Evolutionary conservation across 2,329 filamentous ascomycete species (phyloP), one percentile per base, ranked within the genome.

Genomic region (Sclerotinia spermophila): DNA sequence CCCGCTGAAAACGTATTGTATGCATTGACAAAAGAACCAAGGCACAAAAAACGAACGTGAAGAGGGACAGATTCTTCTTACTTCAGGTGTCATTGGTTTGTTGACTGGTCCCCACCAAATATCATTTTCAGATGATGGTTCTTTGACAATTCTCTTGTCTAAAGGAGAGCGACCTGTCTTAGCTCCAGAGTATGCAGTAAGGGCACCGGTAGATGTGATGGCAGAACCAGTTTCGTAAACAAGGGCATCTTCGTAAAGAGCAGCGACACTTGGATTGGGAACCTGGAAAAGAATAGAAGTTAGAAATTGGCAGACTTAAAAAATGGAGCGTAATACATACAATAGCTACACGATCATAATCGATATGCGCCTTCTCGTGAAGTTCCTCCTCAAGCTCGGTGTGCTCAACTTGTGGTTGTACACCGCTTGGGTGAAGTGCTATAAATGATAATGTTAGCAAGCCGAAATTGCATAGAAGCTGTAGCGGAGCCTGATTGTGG

Each of bases 351-450:
- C 94, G 92, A 84, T 98, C 92, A 82, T 98, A 99, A 87, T 99
- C 96, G 80, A 99, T 99, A 87, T 99, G 95, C 77, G 96, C 96
- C 80, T 91, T 94, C 83, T 97, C 93, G 83, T 98, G 94, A 73
- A 99, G 92, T 82, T 97, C 93, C 85, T 98, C 94, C 85, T 99
- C 94, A 75, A 99, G 90, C 82, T 98, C 96, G 60, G 96, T 98
- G 88, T 97, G 95, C 81, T 96, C 92, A 79, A 40, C 45, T 87
- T 86, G 80, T 90, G 69, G 71, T 73, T 76, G 73, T 62, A 78
- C 77, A 74, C 77, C 77, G 71, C 77, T 76, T 27, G 78, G 78
- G 68, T 78, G 78, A 17, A 74, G 48, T 56, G 66, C 72, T 72
- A n/a, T 21, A 53, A 66, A 66, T 15, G 17, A 8, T 1, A 7